phyloP scores from a whole-genome alignment of 1,139 yeast species.

The Lodderomyces orthopsilosis region DNA sequence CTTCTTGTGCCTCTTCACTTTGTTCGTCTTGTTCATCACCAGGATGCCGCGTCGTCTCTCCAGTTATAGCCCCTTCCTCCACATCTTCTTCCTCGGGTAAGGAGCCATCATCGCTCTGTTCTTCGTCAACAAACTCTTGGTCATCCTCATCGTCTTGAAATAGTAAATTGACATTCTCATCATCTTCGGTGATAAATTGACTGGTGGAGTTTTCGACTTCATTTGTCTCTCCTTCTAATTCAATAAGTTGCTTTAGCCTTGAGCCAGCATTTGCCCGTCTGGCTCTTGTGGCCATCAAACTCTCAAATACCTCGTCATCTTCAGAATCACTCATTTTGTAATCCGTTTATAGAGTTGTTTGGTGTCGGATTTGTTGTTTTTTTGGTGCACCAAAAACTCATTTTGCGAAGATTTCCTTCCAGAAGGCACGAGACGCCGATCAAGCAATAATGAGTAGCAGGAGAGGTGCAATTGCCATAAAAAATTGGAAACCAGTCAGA shows the following conservation, averaged over 20 bases:
- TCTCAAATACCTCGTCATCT: constrained; percentile 24
- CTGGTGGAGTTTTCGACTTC: constrained; percentile 24
- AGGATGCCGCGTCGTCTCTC: constrained; percentile 8
- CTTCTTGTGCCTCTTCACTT: constrained; percentile 15
- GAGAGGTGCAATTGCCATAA: background rate
- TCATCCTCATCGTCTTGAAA: constrained; percentile 87
- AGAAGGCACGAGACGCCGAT: constrained; percentile 99
- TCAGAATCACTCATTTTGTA: constrained; percentile 23
- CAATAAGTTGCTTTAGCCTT: constrained; percentile 68
- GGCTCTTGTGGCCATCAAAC: constrained; percentile 67
- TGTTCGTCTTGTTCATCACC: constrained; percentile 6
- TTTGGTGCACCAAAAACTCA: background rate
- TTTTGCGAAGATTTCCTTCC: constrained; percentile 93
- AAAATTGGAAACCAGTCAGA: background rate
- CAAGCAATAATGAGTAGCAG: constrained; percentile 20
- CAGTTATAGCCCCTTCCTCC: constrained; percentile 18
- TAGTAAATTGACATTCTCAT: constrained; percentile 69
- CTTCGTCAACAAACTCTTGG: constrained; percentile 57
- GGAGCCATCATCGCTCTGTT: constrained; percentile 33
- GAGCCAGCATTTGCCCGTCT: constrained; percentile 92
- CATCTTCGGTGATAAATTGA: constrained; percentile 52
- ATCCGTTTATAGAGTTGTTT: background rate
- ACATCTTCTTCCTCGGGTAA: constrained; percentile 22
- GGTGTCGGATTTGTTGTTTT: background rate
- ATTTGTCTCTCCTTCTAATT: constrained; percentile 55